Evolutionary conservation across 2,329 filamentous ascomycete species (phyloP), one percentile per base, ranked within the genome.

Genomic region (Aspergillus pseudoviridinutans): DNA sequence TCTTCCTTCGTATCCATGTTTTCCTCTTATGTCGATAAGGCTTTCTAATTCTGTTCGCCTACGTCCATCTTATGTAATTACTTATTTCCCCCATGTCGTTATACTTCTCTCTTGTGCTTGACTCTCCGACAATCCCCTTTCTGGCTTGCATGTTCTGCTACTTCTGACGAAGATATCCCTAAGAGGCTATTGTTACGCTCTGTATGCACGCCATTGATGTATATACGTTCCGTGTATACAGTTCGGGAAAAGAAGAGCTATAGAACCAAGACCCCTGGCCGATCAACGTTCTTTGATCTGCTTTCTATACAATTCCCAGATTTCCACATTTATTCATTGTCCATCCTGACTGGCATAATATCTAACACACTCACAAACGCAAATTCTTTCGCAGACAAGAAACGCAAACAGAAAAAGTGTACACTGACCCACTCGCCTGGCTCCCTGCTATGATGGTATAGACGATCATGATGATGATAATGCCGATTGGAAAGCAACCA

Each of bases 401-500:
- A 25, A 58, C n/a, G 28, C 50, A 54, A 51, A 54, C 38, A 51
- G 47, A 58, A 58, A 53, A 59, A 61, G n/a, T 56, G 61, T 51
- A 63, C 55, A 57, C 50, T 58, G 55, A 63, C 63, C 61, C 58
- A 62, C 64, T 67, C 64, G 64, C 65, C 65, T 61, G 56, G 65
- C 65, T 62, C 65, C 65, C 62, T 67, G 65, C 65, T 67, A 67
- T 66, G 65, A 63, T 66, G 64, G 64, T 66, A 66, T 66, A 65
- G 27, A 41, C 58, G 52, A 60, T 50, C 57, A 61, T 58, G 54
- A 58, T 56, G 59, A 58, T 57, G 59, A 58, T 62, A 58, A 61
- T 62, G 61, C 61, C 56, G 56, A 58, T 59, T 54, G 56, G 51
- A 65, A 60, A 59, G 61, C 58, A 59, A 63, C 46, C 57, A 61